Evolutionary conservation across 768 basidiomycete genomes (phyloP).

Genomic region (Exidia glandulosa): DNA sequence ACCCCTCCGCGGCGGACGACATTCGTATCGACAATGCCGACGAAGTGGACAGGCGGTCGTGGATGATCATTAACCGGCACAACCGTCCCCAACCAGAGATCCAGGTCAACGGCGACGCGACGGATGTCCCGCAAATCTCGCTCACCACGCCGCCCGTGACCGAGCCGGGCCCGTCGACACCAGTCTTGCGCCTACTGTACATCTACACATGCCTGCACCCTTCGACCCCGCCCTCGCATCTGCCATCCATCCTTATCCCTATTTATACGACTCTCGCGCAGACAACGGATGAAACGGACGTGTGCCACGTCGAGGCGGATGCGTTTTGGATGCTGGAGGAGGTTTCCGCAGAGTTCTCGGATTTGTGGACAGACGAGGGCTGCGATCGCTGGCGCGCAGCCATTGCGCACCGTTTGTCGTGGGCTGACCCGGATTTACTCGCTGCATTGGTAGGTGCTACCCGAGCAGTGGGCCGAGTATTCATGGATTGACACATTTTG

Average conservation of each 20-base stretch:
- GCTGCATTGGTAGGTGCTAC: constrained; percentile 40
- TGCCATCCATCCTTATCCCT: constrained; percentile 59
- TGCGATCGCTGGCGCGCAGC: constrained; percentile 51
- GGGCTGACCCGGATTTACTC: constrained; percentile 54
- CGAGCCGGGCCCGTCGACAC: constrained; percentile 42
- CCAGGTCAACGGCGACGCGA: constrained; percentile 4
- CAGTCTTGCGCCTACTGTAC: constrained; percentile 59
- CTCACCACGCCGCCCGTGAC: constrained; percentile 31
- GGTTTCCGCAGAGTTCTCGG: constrained; percentile 59
- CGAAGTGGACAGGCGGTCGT: constrained; percentile 43
- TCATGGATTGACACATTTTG: neutral
- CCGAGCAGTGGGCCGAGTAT: neutral
- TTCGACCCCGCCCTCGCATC: constrained; percentile 53
- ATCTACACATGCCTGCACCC: constrained; percentile 64
- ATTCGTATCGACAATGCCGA: constrained; percentile 38
- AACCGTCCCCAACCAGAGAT: neutral
- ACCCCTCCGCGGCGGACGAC: constrained; percentile 32
- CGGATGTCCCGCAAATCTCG: constrained; percentile 18
- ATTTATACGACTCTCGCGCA: constrained; percentile 51
- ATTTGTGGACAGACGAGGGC: constrained; percentile 59
- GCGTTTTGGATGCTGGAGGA: constrained; percentile 76
- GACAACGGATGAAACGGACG: constrained; percentile 50
- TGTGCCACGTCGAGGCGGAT: constrained; percentile 65
- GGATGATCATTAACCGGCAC: constrained; percentile 19
- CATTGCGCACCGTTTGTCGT: constrained; percentile 46